Evolutionary conservation across 2,329 filamentous ascomycete species (phyloP).

Genomic region (Epicoccum sorghinum): DNA sequence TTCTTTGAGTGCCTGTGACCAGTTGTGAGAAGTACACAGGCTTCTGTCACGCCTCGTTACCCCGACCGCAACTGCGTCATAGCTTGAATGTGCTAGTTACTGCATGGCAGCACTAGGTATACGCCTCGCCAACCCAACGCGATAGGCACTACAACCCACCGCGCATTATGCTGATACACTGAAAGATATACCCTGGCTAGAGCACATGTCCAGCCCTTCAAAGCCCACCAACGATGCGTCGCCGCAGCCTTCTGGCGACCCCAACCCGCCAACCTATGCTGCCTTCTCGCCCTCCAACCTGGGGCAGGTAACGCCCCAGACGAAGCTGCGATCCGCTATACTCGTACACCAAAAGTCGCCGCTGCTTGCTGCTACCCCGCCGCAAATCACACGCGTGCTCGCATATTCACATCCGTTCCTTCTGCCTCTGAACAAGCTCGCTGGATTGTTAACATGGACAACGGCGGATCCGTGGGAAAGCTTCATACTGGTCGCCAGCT

Average conservation of each 20-base stretch:
- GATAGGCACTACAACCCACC: slow-evolving; percentile 14
- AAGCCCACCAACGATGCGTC: slow-evolving; percentile 46
- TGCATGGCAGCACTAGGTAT: slow-evolving; percentile 54
- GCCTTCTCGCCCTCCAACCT: slow-evolving; percentile 87
- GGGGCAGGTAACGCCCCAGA: slow-evolving; percentile 69
- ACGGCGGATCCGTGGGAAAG: slow-evolving; percentile 95
- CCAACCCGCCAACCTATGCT: slow-evolving; percentile 75
- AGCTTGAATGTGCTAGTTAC: slow-evolving; percentile 31
- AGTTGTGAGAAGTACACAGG: background rate
- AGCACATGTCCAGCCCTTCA: slow-evolving; percentile 49
- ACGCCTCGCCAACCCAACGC: slow-evolving; percentile 11
- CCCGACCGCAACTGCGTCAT: slow-evolving; percentile 39
- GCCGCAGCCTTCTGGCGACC: slow-evolving; percentile 49
- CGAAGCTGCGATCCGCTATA: slow-evolving; percentile 84
- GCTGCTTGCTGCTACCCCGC: slow-evolving; percentile 87
- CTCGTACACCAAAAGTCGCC: slow-evolving; percentile 97
- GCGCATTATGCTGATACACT: slow-evolving; percentile 36
- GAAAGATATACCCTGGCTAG: slow-evolving; percentile 50
- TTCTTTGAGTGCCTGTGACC: background rate
- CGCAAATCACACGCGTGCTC: slow-evolving; percentile 89
- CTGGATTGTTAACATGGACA: slow-evolving; percentile 90
- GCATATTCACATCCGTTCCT: slow-evolving; percentile 97
- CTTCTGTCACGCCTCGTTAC: slow-evolving; percentile 26
- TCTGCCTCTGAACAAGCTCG: slow-evolving; percentile 82
- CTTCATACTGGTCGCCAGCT: slow-evolving; percentile 82